Evolutionary conservation across 23 red algal species (phyloP).

Genomic region (Gracilaria gracilis): DNA sequence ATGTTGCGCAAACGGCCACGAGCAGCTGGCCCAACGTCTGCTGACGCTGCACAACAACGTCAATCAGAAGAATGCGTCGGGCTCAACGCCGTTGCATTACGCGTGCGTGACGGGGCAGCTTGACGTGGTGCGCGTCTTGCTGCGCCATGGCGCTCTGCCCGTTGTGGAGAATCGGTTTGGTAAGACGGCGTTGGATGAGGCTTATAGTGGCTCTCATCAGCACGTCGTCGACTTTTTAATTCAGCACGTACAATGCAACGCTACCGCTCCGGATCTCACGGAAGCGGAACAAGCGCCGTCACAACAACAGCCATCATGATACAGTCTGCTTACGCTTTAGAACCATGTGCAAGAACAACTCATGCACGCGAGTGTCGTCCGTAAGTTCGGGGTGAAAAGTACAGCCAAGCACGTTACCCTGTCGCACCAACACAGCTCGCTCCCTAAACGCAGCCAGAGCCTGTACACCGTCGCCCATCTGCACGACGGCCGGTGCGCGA

Average conservation of each 20-base stretch:
- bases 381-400: constrained; percentile 99
- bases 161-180: constrained; percentile 70
- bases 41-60: neutral
- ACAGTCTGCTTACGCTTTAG: neutral
- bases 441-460: constrained; percentile 66
- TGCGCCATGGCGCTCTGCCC: constrained; percentile 39
- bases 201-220: constrained; percentile 24
- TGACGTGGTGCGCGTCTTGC: constrained; percentile 36
- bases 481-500: constrained; percentile 82
- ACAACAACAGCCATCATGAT: neutral
- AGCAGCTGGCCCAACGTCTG: constrained; percentile 22
- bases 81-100: constrained; percentile 78
- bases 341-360: constrained; percentile 83
- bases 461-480: constrained; percentile 44
- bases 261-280: neutral
- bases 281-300: neutral
- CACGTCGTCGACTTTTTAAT: constrained; percentile 44
- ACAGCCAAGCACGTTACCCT: constrained; percentile 70
- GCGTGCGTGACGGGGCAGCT: constrained; percentile 41
- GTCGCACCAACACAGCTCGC: constrained; percentile 78
- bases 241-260: constrained; percentile 19
- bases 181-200: constrained; percentile 77
- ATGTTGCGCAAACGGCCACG: constrained; percentile 66
- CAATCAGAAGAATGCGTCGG: constrained; percentile 46
- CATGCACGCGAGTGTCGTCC: constrained; percentile 81